Conservation (phyloP, 2,329 filamentous ascomycete species). For the Pestalotiopsis fici region DNA sequence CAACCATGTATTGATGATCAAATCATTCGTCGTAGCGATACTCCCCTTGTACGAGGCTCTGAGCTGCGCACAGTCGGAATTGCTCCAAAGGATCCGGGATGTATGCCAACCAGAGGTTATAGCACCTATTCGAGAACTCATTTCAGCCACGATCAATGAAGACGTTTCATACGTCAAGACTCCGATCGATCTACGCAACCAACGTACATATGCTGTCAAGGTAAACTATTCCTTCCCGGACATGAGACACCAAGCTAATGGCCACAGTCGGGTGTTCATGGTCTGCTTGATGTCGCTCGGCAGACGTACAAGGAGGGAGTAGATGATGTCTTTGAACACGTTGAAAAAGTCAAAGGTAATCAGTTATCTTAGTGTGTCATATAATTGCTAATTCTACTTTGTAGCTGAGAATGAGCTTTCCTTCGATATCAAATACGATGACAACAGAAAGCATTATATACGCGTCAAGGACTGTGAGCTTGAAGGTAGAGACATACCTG, state of each 20-base stretch:
- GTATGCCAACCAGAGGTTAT: constrained; percentile 68
- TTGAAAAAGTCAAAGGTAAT: constrained; percentile 67
- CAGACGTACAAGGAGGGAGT: constrained; percentile 89
- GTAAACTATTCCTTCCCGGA: constrained; percentile 33
- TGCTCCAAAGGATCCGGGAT: constrained; percentile 69
- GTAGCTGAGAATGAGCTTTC: constrained; percentile 58
- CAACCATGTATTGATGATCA: constrained; percentile 84
- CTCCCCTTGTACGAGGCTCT: constrained; percentile 69
- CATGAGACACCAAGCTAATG: constrained; percentile 9
- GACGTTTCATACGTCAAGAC: constrained; percentile 78
- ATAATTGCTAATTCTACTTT: background rate
- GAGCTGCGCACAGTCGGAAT: constrained; percentile 59
- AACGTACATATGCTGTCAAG: constrained; percentile 87
- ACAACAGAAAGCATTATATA: constrained; percentile 77
- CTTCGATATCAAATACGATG: constrained; percentile 74
- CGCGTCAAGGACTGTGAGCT: constrained; percentile 64
- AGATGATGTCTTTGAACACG: constrained; percentile 72
- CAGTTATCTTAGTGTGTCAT: background rate
- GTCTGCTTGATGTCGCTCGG: constrained; percentile 83
- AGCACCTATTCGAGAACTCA: constrained; percentile 60
- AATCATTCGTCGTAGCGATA: constrained; percentile 74
- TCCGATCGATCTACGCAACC: constrained; percentile 84
- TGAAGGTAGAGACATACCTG: constrained; percentile 60
- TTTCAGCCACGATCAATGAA: constrained; percentile 73
- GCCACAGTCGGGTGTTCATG: constrained; percentile 73